Conservation (phyloP, 768 basidiomycete species). For the Termitomyces sp. region DNA sequence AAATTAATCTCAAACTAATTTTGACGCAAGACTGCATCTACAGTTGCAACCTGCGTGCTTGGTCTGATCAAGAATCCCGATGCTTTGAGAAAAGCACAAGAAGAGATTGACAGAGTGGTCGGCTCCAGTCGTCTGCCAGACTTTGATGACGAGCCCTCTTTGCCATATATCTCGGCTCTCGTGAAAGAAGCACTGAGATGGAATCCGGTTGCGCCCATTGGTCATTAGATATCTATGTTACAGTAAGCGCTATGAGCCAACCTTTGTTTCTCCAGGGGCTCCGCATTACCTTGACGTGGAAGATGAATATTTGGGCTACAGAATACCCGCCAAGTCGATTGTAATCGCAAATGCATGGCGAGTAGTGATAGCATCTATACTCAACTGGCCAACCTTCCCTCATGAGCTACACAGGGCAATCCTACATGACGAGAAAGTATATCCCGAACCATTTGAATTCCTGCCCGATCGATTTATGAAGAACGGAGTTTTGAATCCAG, state of each 20-base stretch:
- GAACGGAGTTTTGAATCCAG: not conserved
- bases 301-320: not conserved
- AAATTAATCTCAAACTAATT: not conserved
- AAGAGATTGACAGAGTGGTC: conserved; percentile 22
- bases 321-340: not conserved
- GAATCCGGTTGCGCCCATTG: not conserved
- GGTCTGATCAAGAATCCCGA: not conserved
- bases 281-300: not conserved
- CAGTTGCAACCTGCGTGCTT: not conserved
- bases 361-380: not conserved
- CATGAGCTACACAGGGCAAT: not conserved
- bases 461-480: not conserved
- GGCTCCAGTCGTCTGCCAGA: conserved; percentile 22
- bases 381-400: not conserved
- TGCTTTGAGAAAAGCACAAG: conserved; percentile 10
- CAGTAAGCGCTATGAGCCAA: not conserved
- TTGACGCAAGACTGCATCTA: not conserved
- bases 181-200: conserved; percentile 26
- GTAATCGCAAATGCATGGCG: not conserved
- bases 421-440: not conserved
- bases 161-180: conserved; percentile 29
- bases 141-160: conserved; percentile 19
- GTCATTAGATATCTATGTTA: not conserved
- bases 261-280: not conserved
- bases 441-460: not conserved